phyloP scores from a whole-genome alignment of 2,329 filamentous ascomycete genomes.

The Podosphaera fusca region DNA sequence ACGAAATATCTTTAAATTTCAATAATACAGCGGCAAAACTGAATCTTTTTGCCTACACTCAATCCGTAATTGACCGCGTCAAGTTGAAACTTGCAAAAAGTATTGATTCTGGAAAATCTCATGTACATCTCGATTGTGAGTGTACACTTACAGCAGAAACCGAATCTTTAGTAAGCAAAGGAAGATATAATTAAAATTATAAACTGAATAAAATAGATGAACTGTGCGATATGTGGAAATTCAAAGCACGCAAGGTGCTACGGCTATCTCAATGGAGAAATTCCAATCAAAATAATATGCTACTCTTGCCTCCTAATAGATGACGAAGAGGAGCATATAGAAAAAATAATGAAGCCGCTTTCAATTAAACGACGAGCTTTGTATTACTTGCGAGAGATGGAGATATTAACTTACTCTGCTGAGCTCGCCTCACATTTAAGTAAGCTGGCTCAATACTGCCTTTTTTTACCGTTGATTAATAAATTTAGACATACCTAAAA shows the following conservation, averaged over 20 bases:
- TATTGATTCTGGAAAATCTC: background rate
- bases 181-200: background rate
- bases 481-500: background rate
- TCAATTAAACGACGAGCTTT: slow-evolving; percentile 6
- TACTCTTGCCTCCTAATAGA: slow-evolving; percentile 7
- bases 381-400: slow-evolving; percentile 3
- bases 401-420: slow-evolving; percentile 2
- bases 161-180: slow-evolving; percentile 4
- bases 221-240: slow-evolving; percentile 7
- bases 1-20: background rate
- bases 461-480: background rate
- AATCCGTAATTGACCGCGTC: background rate
- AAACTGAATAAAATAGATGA: slow-evolving; percentile 4
- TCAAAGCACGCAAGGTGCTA: slow-evolving; percentile 9
- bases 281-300: slow-evolving; percentile 3
- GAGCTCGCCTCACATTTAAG: slow-evolving; percentile 3
- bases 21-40: background rate
- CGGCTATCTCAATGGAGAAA: slow-evolving; percentile 6
- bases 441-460: background rate
- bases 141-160: slow-evolving; percentile 3
- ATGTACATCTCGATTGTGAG: slow-evolving; percentile 3
- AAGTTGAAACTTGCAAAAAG: background rate
- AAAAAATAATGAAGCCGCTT: slow-evolving; percentile 1
- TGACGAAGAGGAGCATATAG: background rate
- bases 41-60: background rate